These are phyloP conservation scores for Scedosporium aurantiacum DNA, from an alignment of 2,329 filamentous ascomycete genomes.

Conservation along the genomic window DNA sequence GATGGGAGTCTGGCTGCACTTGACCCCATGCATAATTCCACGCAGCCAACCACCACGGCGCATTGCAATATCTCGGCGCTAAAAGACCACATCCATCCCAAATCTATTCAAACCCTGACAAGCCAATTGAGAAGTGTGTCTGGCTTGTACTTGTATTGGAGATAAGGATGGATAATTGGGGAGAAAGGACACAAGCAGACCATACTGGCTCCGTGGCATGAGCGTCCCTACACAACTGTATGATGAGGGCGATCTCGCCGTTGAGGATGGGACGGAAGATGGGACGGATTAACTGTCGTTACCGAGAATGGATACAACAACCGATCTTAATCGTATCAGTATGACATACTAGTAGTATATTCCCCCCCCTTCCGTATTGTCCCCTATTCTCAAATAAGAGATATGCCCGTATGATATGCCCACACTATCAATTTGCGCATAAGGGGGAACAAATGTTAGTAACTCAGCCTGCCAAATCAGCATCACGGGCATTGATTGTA, in stretches of 20 bases:
- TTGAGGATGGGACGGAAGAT: neutral
- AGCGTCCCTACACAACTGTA: neutral
- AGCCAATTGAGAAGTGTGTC: neutral
- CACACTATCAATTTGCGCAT: neutral
- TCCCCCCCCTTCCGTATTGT: neutral
- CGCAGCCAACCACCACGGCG: neutral
- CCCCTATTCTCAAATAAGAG: neutral
- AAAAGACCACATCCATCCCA: neutral
- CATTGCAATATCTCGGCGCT: neutral
- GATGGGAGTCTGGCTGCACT: too few species aligned
- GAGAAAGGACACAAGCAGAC: too few species aligned
- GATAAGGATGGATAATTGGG: too few species aligned
- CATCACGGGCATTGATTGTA: neutral
- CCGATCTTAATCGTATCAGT: neutral
- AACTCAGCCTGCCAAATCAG: neutral
- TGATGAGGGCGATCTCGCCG: neutral
- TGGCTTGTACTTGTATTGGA: too few species aligned
- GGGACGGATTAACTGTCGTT: neutral
- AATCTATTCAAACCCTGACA: neutral
- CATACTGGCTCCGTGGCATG: neutral
- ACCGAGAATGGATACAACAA: neutral
- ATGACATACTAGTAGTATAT: neutral
- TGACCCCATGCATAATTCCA: neutral
- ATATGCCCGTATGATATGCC: neutral
- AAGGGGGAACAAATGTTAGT: neutral